Evolutionary conservation across 148 eudicot species (phyloP).

Genomic region (Silene uniflora): DNA sequence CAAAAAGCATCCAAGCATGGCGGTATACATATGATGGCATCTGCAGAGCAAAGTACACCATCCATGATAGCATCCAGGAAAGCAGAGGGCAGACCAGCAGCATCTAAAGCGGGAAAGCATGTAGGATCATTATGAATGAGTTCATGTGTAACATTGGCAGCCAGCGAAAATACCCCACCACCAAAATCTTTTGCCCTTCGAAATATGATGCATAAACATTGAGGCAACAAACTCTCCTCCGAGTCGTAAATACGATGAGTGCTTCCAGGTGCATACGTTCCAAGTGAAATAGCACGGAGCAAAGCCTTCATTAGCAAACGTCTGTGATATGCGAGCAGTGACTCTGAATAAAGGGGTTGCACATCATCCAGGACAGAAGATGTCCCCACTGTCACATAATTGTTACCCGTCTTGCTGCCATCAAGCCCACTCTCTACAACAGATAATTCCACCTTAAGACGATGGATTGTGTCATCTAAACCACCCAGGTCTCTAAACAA

Average conservation of each 20-base stretch:
- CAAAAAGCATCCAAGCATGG: constrained; percentile 97
- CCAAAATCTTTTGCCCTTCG: constrained; percentile 94
- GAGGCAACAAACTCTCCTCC: constrained; percentile 89
- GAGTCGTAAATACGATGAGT: constrained; percentile 77
- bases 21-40: constrained; percentile 94
- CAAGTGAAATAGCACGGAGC: constrained; percentile 89
- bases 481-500: constrained; percentile 96
- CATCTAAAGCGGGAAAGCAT: constrained; percentile 76
- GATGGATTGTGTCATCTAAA: constrained; percentile 83
- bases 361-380: constrained; percentile 53
- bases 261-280: constrained; percentile 92
- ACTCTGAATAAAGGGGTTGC: constrained; percentile 80
- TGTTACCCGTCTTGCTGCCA: constrained; percentile 22
- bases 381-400: constrained; percentile 31
- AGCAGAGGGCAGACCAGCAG: constrained; percentile 86
- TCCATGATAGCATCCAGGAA: constrained; percentile 89
- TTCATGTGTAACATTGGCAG: constrained; percentile 93
- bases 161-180: constrained; percentile 93
- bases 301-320: constrained; percentile 86
- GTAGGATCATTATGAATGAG: constrained; percentile 96
- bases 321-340: constrained; percentile 77
- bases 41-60: constrained; percentile 88
- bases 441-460: constrained; percentile 83
- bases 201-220: constrained; percentile 79
- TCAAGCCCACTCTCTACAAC: constrained; percentile 58